phyloP scores from a whole-genome alignment of 1,284 basidiomycete genomes.

The Puccinia horiana region DNA sequence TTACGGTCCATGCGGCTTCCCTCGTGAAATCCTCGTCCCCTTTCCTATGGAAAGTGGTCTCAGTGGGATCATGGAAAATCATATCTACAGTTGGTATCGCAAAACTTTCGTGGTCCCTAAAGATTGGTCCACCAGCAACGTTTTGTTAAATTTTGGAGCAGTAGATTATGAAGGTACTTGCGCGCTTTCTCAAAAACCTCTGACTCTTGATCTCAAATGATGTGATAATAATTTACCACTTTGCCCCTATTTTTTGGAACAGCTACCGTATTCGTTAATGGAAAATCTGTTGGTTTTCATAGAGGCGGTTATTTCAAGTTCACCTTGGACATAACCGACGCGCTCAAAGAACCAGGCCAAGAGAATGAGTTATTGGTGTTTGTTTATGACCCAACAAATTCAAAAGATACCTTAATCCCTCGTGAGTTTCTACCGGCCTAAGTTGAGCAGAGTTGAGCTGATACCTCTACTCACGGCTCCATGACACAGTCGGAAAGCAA shows the following conservation, averaged over 20 bases:
- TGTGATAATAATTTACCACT: background rate
- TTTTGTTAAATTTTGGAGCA: conserved; percentile 41
- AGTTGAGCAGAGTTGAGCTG: background rate
- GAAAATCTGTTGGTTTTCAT: conserved; percentile 48
- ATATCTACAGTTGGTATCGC: conserved; percentile 37
- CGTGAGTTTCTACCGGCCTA: conserved; percentile 10
- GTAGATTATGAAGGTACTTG: conserved; percentile 45
- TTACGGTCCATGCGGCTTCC: conserved; percentile 18
- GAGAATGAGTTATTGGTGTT: conserved; percentile 50
- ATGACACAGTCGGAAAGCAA: conserved; percentile 33
- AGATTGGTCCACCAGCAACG: conserved; percentile 18
- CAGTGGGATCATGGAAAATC: conserved; percentile 46
- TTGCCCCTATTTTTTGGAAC: background rate
- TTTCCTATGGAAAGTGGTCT: conserved; percentile 45
- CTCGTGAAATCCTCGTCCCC: conserved; percentile 30
- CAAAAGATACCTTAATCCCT: conserved; percentile 16
- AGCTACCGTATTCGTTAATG: conserved; percentile 50
- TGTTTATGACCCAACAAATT: conserved; percentile 50
- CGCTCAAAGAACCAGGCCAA: conserved; percentile 27
- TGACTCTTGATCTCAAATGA: background rate
- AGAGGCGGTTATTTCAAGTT: conserved; percentile 50
- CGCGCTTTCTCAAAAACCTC: background rate
- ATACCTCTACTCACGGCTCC: background rate
- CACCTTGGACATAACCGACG: conserved; percentile 37
- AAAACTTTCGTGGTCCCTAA: conserved; percentile 25